phyloP scores from a whole-genome alignment of 129 eudicot species.

The Artemisia tridentata region DNA sequence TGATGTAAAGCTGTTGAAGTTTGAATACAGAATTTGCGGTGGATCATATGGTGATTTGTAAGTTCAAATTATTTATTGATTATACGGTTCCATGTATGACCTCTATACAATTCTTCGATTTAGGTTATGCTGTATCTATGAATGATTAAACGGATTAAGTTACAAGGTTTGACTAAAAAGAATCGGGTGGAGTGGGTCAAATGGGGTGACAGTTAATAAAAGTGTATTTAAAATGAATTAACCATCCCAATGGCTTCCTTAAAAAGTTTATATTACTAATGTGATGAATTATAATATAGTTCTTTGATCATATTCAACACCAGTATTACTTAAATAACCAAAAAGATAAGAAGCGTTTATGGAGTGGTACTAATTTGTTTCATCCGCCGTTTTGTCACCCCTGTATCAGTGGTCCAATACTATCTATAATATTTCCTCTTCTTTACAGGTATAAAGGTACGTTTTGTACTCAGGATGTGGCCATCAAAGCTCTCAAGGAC shows the following conservation, averaged over 20 bases:
- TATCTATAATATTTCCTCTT: constrained; percentile 10
- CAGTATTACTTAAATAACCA: neutral
- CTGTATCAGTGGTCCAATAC: neutral
- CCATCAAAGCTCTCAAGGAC: constrained; percentile 73
- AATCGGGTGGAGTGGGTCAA: neutral
- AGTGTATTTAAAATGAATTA: neutral
- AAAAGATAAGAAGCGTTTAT: neutral
- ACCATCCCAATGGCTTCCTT: neutral
- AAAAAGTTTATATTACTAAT: neutral
- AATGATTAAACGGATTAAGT: neutral
- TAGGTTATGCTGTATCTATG: neutral
- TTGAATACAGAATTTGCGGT: constrained; percentile 58
- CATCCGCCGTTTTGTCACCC: neutral
- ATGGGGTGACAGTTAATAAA: neutral
- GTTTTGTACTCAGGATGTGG: constrained; percentile 78
- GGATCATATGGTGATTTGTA: constrained; percentile 80
- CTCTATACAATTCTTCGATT: neutral
- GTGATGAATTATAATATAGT: neutral
- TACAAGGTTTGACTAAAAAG: neutral
- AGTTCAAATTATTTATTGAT: constrained; percentile 31
- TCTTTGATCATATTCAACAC: neutral
- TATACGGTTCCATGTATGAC: neutral
- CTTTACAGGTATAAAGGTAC: constrained; percentile 74
- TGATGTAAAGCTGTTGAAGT: constrained; percentile 54
- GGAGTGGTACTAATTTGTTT: neutral